Base-by-base conservation (phyloP, 495 filamentous ascomycete genomes). In the Lasiosphaeria ovina region DNA sequence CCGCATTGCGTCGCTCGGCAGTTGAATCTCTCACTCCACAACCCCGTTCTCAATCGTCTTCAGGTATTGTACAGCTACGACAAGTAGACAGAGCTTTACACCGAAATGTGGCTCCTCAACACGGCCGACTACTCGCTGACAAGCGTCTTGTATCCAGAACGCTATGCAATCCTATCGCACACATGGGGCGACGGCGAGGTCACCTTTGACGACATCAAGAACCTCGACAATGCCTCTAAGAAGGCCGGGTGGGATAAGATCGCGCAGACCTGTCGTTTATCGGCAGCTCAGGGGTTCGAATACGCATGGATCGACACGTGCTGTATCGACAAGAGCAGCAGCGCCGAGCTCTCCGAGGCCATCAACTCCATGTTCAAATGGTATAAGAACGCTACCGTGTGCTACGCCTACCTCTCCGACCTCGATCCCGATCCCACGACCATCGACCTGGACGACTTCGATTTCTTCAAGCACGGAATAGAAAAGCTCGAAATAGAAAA, bases 231-330 rank as follows among this genome's bases (percentile, higher is more conserved):
- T 12, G 58, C 58, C 3, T 49, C 6, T 6, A 3, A 8, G 45
- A 72, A 70, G 60, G 58, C 60, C 35, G 72, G 69, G 3, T 72
- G 59, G 45, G 45, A 7, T 17, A 69, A 69, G 61, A 62, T 66
- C 17, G 35, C 45, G 16, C 35, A 47, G 33, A 62, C 62, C 32
- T 55, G 45, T 24, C n/a, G 12, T 10, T 8, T 57, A 3, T 57
- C 62, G 1, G 32, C 12, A 0, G 14, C 9, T 2, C 11, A 45
- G 7, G 51, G 51, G 0, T 36, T 33, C 7, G 2, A 54, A 0
- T 62, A 40, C 35, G 35, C 35, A 2, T 65, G 63, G 63, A 40
- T 65, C 3, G 63, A 65, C n/a, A 62, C 63, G 0, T 62, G 59
- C 33, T 65, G 63, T 38, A 65, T 65, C 55, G 59, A 65, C 38